Evolutionary conservation across 1,284 basidiomycete species (phyloP).

Genomic region (Marasmius oreades): DNA sequence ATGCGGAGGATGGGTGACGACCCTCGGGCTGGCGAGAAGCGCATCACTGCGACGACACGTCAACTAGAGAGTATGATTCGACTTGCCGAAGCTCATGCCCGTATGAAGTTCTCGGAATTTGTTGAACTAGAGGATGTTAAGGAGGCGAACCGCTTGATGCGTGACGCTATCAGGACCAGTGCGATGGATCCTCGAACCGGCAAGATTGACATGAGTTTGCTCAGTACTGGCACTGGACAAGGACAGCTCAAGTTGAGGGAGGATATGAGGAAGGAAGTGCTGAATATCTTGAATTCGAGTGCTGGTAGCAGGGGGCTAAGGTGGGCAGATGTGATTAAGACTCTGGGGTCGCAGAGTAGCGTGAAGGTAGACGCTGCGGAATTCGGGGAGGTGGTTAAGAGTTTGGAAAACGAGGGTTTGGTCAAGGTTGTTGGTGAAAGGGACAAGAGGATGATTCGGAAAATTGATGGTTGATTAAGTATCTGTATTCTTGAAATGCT

Average conservation of each 20-base stretch:
- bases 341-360: slow-evolving; percentile 76
- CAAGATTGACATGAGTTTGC: slow-evolving; percentile 93
- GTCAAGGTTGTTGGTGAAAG: slow-evolving; percentile 84
- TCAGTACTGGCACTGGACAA: slow-evolving; percentile 90
- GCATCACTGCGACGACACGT: slow-evolving; percentile 97
- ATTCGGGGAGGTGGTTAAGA: slow-evolving; percentile 79
- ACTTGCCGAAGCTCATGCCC: slow-evolving; percentile 93
- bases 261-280: slow-evolving; percentile 79
- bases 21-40: slow-evolving; percentile 82
- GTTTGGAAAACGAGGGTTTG: slow-evolving; percentile 78
- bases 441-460: slow-evolving; percentile 78
- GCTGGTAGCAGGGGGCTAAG: slow-evolving; percentile 63
- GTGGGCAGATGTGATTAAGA: slow-evolving; percentile 77
- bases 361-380: slow-evolving; percentile 74
- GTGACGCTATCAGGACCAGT: slow-evolving; percentile 90
- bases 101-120: slow-evolving; percentile 86
- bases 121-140: slow-evolving; percentile 88
- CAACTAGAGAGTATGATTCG: slow-evolving; percentile 98
- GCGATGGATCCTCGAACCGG: slow-evolving; percentile 95
- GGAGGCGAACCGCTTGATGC: slow-evolving; percentile 91
- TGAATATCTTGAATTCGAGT: slow-evolving; percentile 62
- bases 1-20: slow-evolving; percentile 93
- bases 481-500: no score
- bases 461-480: slow-evolving; percentile 46
- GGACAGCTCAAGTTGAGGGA: slow-evolving; percentile 81